Percentiles rank a stretch among this genome's conserved stretches.
phyloP scores from a whole-genome alignment of 169 alveolate species.

The Hammondia hammondi region DNA sequence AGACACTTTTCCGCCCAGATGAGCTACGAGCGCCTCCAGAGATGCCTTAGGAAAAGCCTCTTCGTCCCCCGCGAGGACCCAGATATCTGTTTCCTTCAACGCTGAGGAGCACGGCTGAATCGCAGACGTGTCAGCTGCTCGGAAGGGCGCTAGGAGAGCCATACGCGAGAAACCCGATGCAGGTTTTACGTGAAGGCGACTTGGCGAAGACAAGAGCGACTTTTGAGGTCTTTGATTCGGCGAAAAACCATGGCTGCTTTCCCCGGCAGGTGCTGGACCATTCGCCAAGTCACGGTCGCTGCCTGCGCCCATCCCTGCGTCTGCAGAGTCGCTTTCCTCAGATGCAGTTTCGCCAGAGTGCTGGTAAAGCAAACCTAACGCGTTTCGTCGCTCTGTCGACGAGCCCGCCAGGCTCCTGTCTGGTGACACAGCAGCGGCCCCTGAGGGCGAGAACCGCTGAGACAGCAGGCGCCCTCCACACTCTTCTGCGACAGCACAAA shows the following conservation, averaged over 20 bases:
- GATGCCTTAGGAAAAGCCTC: background rate
- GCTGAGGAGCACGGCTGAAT: background rate
- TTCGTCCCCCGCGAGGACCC: slow-evolving; percentile 15
- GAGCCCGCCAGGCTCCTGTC: background rate
- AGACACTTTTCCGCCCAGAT: background rate
- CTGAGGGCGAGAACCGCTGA: background rate
- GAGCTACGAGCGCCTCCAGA: slow-evolving; percentile 18
- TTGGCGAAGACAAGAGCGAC: background rate
- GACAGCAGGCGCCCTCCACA: slow-evolving; percentile 6
- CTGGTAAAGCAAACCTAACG: background rate
- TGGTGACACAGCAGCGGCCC: background rate
- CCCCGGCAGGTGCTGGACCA: background rate
- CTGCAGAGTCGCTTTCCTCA: background rate
- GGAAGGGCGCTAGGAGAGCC: background rate
- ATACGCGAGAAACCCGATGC: background rate
- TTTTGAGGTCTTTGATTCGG: background rate
- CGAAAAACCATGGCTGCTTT: background rate
- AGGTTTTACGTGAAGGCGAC: background rate
- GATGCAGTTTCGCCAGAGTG: background rate
- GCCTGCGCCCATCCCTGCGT: too few species aligned
- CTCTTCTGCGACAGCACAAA: background rate
- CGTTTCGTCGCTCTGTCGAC: background rate
- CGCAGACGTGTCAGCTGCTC: background rate
- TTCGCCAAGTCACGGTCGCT: too few species aligned
- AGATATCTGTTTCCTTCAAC: background rate